These are phyloP conservation scores for Cymbopogon flexuosus DNA, from an alignment of 202 grass and related monocot species.

Conservation along the genomic window DNA sequence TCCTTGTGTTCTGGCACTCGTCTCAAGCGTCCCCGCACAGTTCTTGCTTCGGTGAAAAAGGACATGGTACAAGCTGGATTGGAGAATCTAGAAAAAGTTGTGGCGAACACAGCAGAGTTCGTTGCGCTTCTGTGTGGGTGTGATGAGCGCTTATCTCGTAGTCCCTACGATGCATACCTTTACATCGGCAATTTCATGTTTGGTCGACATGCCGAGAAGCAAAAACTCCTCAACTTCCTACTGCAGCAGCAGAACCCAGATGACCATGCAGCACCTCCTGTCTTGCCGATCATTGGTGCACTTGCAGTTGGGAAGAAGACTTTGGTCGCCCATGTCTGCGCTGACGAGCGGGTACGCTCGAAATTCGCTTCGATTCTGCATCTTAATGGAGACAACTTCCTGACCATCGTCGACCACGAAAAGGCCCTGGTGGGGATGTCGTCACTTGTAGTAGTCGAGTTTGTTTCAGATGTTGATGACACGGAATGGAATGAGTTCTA, in stretches of 20 bases:
- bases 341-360: neutral
- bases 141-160: neutral
- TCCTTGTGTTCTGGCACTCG: neutral
- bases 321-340: neutral
- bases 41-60: neutral
- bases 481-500: neutral
- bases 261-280: neutral
- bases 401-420: neutral
- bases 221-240: neutral
- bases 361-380: neutral
- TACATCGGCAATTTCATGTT: slow-evolving; percentile 2
- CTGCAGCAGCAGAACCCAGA: neutral
- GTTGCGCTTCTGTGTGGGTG: neutral
- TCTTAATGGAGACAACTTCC: neutral
- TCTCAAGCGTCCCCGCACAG: neutral
- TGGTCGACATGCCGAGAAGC: neutral
- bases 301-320: neutral
- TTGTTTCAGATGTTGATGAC: neutral
- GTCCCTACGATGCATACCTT: neutral
- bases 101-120: slow-evolving; percentile 23
- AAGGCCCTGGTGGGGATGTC: neutral
- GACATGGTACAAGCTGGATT: neutral
- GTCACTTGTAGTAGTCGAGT: neutral
- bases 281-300: neutral
- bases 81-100: neutral